phyloP scores from a whole-genome alignment of 371 early-diverging fungal genomes.

The Phascolomyces articulosus region DNA sequence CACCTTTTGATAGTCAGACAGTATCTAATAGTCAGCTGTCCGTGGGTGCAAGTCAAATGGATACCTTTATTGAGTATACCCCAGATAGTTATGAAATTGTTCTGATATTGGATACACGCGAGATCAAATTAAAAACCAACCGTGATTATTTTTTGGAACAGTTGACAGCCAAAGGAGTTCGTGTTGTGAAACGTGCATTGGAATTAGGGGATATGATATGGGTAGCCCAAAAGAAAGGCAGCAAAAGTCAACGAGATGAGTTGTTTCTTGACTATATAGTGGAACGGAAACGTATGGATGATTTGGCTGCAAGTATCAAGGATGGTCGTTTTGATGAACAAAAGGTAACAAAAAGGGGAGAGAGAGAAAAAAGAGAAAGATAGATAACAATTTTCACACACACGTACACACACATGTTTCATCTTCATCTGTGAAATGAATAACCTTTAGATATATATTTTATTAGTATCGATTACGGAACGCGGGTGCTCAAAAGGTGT shows the following conservation, averaged over 20 bases:
- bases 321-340: constrained; percentile 97
- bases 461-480: constrained; percentile 67
- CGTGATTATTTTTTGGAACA: constrained; percentile 73
- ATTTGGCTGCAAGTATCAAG: constrained; percentile 88
- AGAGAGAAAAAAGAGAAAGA: too few relatives aligned
- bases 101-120: constrained; percentile 84
- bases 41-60: background rate
- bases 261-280: constrained; percentile 84
- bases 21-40: background rate
- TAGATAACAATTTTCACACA: too few relatives aligned
- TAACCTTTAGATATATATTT: background rate
- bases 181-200: constrained; percentile 62
- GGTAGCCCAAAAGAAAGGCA: constrained; percentile 71
- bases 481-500: constrained; percentile 71
- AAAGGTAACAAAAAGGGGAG: constrained; percentile 61
- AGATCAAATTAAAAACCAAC: constrained; percentile 69
- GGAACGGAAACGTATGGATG: constrained; percentile 95
- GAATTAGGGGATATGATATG: constrained; percentile 90
- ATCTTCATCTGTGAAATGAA: constrained; percentile 12
- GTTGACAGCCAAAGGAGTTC: constrained; percentile 62
- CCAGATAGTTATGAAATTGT: constrained; percentile 75
- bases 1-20: background rate
- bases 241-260: constrained; percentile 52
- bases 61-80: constrained; percentile 1
- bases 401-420: background rate